Base-by-base conservation (phyloP, 768 basidiomycete species). In the Boletus subcaerulescens region DNA sequence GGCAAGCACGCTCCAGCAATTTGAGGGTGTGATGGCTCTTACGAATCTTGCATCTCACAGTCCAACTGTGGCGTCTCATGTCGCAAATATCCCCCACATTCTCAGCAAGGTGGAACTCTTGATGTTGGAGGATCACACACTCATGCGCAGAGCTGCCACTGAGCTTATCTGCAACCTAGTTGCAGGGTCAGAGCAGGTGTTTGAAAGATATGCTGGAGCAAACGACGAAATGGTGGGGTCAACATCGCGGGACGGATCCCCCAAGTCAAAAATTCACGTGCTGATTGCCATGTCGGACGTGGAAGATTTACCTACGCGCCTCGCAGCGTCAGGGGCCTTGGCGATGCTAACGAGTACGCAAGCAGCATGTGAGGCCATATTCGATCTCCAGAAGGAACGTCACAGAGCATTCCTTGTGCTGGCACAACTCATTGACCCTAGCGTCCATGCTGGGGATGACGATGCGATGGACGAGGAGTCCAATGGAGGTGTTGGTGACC, bases 11-110 rank as follows among this genome's bases (percentile, higher is more conserved):
- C 75, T 98, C 7, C 93, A 97, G 65, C 81, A 81, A 39, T 99
- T 99, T 64, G 97, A 99, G 70, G 85, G 86, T 4, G 77, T 95
- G 62, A 98, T 98, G 96, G 95, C 93, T 1, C 77, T 99, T 49
- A 99, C 97, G 9, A 99, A 99, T 68, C 74, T 98, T 41, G 86
- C 96, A 0, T 94, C 93, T 17, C 80, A 91, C 48, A 82, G 81
- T 46, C 74, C 84, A 0, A 80, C 83, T 31, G 69, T 86, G 10
- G 85, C 91, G 3, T 75, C 80, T 18, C 82, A 87, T 44, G 81
- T 97, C 45, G 86, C 85, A 2, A 75, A 76, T 43, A 75, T 79
- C 0, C 79, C 84, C 10, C 83, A 82, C 3, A 68, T 91, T 31
- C 62, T 89, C 50, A 76, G 78, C 71, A 84, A 81, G 56, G 77